phyloP scores from a whole-genome alignment of 1,139 yeast species.

The Candida tetrigidarum region DNA sequence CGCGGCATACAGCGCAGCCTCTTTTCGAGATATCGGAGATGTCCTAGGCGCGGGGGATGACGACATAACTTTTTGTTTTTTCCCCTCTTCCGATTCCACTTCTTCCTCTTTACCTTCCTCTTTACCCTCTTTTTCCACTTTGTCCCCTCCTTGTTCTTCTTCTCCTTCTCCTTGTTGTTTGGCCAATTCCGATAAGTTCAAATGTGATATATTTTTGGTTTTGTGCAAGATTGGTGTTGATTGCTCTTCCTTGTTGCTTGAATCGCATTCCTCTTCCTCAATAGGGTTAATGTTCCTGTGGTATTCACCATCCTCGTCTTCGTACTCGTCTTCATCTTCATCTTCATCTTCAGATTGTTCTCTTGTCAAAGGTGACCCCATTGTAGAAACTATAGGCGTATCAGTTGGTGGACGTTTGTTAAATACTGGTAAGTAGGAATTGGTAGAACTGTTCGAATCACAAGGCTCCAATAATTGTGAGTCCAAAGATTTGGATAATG shows the following conservation, averaged over 20 bases:
- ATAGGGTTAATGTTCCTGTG: slow-evolving; percentile 8
- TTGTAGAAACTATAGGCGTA: slow-evolving; percentile 65
- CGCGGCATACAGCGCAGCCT: slow-evolving; percentile 17
- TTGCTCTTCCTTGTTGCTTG: slow-evolving; percentile 13
- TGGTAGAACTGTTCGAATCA: slow-evolving; percentile 21
- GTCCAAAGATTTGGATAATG: slow-evolving; percentile 33
- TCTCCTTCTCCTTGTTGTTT: slow-evolving; percentile 1
- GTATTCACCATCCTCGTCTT: slow-evolving; percentile 12
- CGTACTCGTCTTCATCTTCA: slow-evolving; percentile 15
- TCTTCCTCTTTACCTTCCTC: too few relatives aligned
- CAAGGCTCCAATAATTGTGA: slow-evolving; percentile 25
- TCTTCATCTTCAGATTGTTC: slow-evolving; percentile 34
- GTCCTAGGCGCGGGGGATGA: slow-evolving; percentile 16
- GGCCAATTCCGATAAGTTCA: slow-evolving; percentile 40
- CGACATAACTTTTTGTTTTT: too few relatives aligned
- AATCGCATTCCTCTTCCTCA: slow-evolving; percentile 11
- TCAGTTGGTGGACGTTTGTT: slow-evolving; percentile 73
- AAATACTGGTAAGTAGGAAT: slow-evolving; percentile 54
- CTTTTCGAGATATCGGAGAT: slow-evolving; percentile 11
- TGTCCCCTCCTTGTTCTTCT: slow-evolving; percentile 1
- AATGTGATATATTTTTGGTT: slow-evolving; percentile 47
- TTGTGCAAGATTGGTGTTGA: slow-evolving; percentile 20
- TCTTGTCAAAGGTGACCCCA: slow-evolving; percentile 53
- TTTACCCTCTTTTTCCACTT: too few relatives aligned
- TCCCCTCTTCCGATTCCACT: too few relatives aligned